These are phyloP conservation scores for Tetrapyrgos nigripes DNA, from an alignment of 1,284 basidiomycete species.

Conservation along the genomic window DNA sequence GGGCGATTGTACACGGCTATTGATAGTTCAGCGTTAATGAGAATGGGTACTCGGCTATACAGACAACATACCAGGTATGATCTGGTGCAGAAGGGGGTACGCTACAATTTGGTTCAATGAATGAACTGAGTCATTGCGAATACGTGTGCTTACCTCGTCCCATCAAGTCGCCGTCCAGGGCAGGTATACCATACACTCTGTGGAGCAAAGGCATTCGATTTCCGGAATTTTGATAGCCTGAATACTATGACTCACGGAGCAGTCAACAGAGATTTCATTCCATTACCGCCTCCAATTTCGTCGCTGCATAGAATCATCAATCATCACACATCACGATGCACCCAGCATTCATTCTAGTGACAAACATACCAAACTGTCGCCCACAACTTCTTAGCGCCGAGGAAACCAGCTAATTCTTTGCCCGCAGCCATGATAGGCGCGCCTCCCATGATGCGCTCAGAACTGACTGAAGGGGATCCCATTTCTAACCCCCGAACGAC, in stretches of 20 bases:
- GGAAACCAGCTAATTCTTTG: slow-evolving; percentile 34
- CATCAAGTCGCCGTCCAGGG: slow-evolving; percentile 56
- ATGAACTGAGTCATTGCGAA: slow-evolving; percentile 5
- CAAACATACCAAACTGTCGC: slow-evolving; percentile 40
- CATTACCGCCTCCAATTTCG: slow-evolving; percentile 63
- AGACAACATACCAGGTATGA: slow-evolving; percentile 39
- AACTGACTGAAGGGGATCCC: slow-evolving; percentile 46
- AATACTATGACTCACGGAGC: slow-evolving; percentile 37
- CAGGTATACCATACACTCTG: slow-evolving; percentile 39
- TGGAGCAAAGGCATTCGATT: background rate
- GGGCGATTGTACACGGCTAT: slow-evolving; percentile 38
- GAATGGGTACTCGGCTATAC: background rate
- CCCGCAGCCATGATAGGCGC: slow-evolving; percentile 23
- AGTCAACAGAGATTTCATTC: slow-evolving; percentile 55
- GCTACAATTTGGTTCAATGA: slow-evolving; percentile 18
- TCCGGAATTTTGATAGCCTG: background rate
- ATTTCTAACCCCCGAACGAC: slow-evolving; percentile 46
- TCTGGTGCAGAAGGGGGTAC: slow-evolving; percentile 31
- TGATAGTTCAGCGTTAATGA: background rate
- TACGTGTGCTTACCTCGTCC: slow-evolving; percentile 45
- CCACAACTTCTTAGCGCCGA: slow-evolving; percentile 42
- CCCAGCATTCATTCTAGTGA: background rate
- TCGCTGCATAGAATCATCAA: slow-evolving; percentile 33
- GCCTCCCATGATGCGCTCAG: slow-evolving; percentile 1
- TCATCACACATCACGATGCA: slow-evolving; percentile 4